Evolutionary conservation across 176 grass and related monocot species (phyloP).

Genomic region (Triticum urartu): DNA sequence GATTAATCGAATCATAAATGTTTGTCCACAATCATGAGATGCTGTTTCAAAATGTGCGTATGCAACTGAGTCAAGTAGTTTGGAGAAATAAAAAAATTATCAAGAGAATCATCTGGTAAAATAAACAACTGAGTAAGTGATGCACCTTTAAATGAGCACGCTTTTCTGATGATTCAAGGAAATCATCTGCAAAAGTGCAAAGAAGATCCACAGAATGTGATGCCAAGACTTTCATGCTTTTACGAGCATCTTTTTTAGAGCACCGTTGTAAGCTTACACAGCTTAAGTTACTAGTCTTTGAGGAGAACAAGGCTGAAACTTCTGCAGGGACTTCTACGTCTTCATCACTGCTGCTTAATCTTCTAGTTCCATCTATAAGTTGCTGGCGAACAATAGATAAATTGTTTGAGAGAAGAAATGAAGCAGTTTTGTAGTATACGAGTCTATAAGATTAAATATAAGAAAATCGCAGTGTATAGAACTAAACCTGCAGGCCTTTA

Average conservation of each 20-base stretch:
- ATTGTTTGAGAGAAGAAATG: slow-evolving; percentile 33
- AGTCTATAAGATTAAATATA: slow-evolving; percentile 10
- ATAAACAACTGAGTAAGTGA: slow-evolving; percentile 11
- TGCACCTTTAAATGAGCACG: slow-evolving; percentile 72
- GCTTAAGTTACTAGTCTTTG: slow-evolving; percentile 36
- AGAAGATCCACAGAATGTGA: slow-evolving; percentile 75
- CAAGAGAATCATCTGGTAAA: slow-evolving; percentile 19
- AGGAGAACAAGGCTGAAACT: slow-evolving; percentile 41
- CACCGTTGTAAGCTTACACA: slow-evolving; percentile 35
- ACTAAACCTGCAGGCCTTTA: slow-evolving; percentile 73
- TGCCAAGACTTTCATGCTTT: slow-evolving; percentile 64
- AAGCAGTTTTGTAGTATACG: slow-evolving; percentile 10
- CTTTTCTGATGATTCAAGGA: slow-evolving; percentile 69
- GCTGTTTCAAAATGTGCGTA: neutral
- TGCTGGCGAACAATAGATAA: slow-evolving; percentile 45
- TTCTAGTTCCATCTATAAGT: slow-evolving; percentile 75
- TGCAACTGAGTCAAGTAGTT: neutral
- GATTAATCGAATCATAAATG: slow-evolving; percentile 13
- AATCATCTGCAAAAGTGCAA: slow-evolving; percentile 59
- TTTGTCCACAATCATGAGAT: slow-evolving; percentile 3
- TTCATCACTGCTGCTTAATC: slow-evolving; percentile 45
- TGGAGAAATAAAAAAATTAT: slow-evolving; percentile 12
- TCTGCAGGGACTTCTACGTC: slow-evolving; percentile 40
- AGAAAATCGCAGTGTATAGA: slow-evolving; percentile 23
- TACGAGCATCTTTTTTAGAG: slow-evolving; percentile 64